Conservation (phyloP, 257 asterid genomes). For the Fraxinus anomala region DNA sequence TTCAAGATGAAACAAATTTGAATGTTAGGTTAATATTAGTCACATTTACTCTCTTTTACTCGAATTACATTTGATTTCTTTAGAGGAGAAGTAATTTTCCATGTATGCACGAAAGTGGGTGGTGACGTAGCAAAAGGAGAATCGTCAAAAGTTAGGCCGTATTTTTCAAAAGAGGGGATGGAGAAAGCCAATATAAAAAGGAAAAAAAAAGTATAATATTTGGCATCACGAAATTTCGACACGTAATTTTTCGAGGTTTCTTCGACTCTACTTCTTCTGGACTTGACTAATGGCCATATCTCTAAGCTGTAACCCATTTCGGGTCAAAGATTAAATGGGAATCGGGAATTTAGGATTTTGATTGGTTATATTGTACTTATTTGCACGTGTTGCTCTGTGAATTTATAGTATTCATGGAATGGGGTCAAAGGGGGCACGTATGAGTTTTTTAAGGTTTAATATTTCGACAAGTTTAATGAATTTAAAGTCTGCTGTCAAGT, state of each 20-base stretch:
- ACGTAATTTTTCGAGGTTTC: conserved; percentile 41
- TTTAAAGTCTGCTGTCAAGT: not conserved
- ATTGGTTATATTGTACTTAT: conserved; percentile 8
- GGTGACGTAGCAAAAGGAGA: not conserved
- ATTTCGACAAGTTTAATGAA: conserved; percentile 24
- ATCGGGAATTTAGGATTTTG: not conserved
- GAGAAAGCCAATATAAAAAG: conserved; percentile 22
- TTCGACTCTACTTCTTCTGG: conserved; percentile 49
- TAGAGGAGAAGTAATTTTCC: conserved; percentile 13
- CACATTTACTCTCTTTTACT: too few species aligned
- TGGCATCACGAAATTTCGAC: conserved; percentile 10
- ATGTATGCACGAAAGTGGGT: conserved; percentile 23
- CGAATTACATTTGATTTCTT: not conserved
- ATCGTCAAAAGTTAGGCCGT: conserved; percentile 41
- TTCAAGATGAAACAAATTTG: too few species aligned
- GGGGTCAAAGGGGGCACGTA: conserved; percentile 33
- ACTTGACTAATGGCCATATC: not conserved
- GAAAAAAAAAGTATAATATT: conserved; percentile 10
- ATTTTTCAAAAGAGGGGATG: conserved; percentile 31
- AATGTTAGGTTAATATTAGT: too few species aligned
- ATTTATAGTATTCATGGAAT: not conserved
- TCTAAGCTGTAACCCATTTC: not conserved
- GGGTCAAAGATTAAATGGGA: conserved; percentile 23
- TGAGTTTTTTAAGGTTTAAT: conserved; percentile 21
- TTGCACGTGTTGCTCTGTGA: conserved; percentile 34